Evolutionary conservation across 2,329 filamentous ascomycete genomes (phyloP).

Genomic region (Apiospora phragmitis): DNA sequence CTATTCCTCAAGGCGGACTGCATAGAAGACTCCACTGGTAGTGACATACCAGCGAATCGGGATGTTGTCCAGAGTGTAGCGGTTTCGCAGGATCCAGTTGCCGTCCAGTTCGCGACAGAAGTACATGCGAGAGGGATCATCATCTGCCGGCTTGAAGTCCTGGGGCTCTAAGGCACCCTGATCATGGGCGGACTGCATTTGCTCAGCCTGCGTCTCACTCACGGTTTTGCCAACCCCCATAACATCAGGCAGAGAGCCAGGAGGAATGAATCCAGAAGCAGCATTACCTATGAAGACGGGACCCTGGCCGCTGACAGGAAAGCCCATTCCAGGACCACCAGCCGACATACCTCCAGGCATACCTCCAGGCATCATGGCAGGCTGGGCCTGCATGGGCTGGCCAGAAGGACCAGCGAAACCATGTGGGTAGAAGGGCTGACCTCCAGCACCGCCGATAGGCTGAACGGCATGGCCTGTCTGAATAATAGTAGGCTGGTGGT

Average conservation of each 20-base stretch:
- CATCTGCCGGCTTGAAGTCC: slow-evolving; percentile 63
- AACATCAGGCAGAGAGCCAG: slow-evolving; percentile 41
- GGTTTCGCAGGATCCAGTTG: slow-evolving; percentile 59
- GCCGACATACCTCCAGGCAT: background rate
- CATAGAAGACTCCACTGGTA: slow-evolving; percentile 61
- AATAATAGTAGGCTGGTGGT: slow-evolving; percentile 19
- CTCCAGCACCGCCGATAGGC: background rate
- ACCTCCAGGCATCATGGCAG: slow-evolving; percentile 11
- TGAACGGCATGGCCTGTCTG: slow-evolving; percentile 8
- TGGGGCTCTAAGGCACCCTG: slow-evolving; percentile 57
- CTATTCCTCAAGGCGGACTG: slow-evolving; percentile 51
- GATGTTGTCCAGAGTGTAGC: slow-evolving; percentile 60
- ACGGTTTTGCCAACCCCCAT: slow-evolving; percentile 53
- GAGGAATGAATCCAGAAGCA: slow-evolving; percentile 16
- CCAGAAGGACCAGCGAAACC: slow-evolving; percentile 9
- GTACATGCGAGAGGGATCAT: slow-evolving; percentile 61
- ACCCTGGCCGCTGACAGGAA: slow-evolving; percentile 10
- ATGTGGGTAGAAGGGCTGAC: background rate
- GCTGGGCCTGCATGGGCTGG: slow-evolving; percentile 1
- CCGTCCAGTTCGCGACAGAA: slow-evolving; percentile 62
- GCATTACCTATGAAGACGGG: slow-evolving; percentile 16
- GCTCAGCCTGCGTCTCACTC: slow-evolving; percentile 46
- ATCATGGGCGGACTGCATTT: slow-evolving; percentile 48
- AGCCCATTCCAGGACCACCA: slow-evolving; percentile 2
- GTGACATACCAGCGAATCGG: slow-evolving; percentile 61